Evolutionary conservation across 148 eudicot species (phyloP), one percentile per base, ranked within the genome.

Genomic region (Rhododendron vialii): DNA sequence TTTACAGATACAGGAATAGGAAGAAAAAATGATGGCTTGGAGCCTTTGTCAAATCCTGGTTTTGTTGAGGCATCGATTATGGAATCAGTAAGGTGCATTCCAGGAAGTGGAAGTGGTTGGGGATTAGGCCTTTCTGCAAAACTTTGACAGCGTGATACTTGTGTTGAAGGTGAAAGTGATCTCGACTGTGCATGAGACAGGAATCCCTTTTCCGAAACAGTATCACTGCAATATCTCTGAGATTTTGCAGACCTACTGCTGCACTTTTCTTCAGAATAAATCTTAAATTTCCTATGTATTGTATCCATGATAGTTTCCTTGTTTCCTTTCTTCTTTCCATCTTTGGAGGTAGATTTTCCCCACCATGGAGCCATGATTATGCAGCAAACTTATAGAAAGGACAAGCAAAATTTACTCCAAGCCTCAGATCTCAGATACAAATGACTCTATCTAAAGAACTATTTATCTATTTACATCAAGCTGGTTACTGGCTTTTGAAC

Each of bases 291-390:
- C 73, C 89, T 84, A 82, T 88, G 88, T 43, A 91, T 33, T 38
- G 85, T 78, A 83, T 85, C 89, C 81, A 91, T 48, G 63, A 91
- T 80, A 71, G 86, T 84, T 86, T 85, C 89, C 30, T 75, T 84
- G 30, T 86, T 90, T 86, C 65, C 82, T 84, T 88, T 91, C 81
- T 86, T 87, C 75, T 90, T 89, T 73, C 71, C 77, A 30, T 90
- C 92, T 86, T 91, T 88, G 74, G 93, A 89, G 38, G 91, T 87
- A 73, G 93, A 90, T 75, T 90, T 91, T 41, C 84, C 87, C 92
- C 93, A 90, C 92, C 90, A 90, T 41, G 88, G 63, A 80, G 89
- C 84, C 93, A 91, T 91, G 89, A 12, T 86, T 83, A 77, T 50
- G 74, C 22, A 51, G 83, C 77, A 84, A 48, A n/a, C 2, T 18